Base-by-base conservation (phyloP, 2,329 filamentous ascomycete species). In the Lecanoromycetidae sp. region DNA sequence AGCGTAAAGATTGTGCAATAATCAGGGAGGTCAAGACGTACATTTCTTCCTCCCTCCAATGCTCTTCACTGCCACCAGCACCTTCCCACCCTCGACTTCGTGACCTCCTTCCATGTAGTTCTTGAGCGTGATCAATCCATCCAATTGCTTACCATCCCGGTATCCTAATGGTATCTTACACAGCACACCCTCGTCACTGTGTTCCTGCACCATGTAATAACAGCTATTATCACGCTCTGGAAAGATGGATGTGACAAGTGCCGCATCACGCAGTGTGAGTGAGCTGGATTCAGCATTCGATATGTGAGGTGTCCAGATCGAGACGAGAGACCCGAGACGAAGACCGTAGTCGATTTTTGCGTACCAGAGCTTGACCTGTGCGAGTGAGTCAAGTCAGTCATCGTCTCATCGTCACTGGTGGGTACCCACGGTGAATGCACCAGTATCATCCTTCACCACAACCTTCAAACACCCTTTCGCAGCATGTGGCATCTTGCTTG, bases 11-110 rank as follows among this genome's bases (percentile, higher is more conserved):
- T 5, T 15, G 8, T n/a, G n/a, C n/a, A n/a, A n/a, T n/a, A 15
- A 25, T 10, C 22, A 13, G 33, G 32, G 2, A 15, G 17, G 32
- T 29, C 12, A 8, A 32, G 23, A 20, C 55, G 13, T 56, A 73
- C 71, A 61, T 50, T 61, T 68, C 57, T 67, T 70, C 50, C 61
- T 63, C 5, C 61, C 61, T 1, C 71, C 70, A 44, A 74, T 63
- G 38, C 66, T 70, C 59, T 71, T 74, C 6, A 75, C 69, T 29
- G 69, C 69, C 0, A 73, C 68, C 13, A 75, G 59, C 3, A 74
- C 57, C 46, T 64, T 71, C 3, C 59, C 65, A 38, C 65, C 62
- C 1, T 60, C 51, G 1, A 70, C 56, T 49, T 71, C 67, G 49
- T 63, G 66, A 1, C 67, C 70, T 1, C 69, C 69, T 38, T 69